Conservation (phyloP, 2,329 filamentous ascomycete species). For the Claviceps sp. region DNA sequence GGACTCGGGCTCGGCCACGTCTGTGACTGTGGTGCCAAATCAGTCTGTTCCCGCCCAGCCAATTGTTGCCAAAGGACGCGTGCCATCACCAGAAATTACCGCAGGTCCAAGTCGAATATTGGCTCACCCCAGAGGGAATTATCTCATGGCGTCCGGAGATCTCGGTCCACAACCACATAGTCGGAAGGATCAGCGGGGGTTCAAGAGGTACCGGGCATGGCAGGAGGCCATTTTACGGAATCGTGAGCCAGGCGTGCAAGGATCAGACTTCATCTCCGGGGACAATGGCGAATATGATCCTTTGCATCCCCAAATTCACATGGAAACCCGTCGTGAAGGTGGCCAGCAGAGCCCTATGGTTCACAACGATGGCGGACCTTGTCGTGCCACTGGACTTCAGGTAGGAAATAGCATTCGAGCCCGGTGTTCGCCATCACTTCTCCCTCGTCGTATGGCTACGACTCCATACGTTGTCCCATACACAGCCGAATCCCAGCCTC, state of each 20-base stretch:
- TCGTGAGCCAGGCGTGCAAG: conserved; percentile 9
- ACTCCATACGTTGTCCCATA: not conserved
- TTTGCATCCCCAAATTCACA: not conserved
- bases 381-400: conserved; percentile 2
- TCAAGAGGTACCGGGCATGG: conserved; percentile 34
- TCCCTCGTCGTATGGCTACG: not conserved
- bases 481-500: not conserved
- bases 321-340: conserved; percentile 1
- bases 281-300: conserved; percentile 4
- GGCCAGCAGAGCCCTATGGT: conserved; percentile 1
- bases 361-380: conserved; percentile 3
- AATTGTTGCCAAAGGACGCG: not conserved
- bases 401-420: conserved; percentile 1
- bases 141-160: conserved; percentile 10
- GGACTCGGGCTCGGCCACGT: conserved; percentile 8
- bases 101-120: not conserved
- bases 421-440: conserved; percentile 4
- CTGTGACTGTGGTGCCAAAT: conserved; percentile 10
- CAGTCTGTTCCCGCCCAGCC: not conserved
- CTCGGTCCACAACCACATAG: conserved; percentile 8
- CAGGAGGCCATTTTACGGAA: conserved; percentile 24
- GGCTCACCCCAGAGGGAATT: conserved; percentile 9
- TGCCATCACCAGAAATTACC: conserved; percentile 2
- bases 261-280: conserved; percentile 9
- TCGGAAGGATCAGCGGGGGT: conserved; percentile 29